Evolutionary conservation across 805 yeast genomes (phyloP).

Genomic region (Kazachstania kunashirensis): DNA sequence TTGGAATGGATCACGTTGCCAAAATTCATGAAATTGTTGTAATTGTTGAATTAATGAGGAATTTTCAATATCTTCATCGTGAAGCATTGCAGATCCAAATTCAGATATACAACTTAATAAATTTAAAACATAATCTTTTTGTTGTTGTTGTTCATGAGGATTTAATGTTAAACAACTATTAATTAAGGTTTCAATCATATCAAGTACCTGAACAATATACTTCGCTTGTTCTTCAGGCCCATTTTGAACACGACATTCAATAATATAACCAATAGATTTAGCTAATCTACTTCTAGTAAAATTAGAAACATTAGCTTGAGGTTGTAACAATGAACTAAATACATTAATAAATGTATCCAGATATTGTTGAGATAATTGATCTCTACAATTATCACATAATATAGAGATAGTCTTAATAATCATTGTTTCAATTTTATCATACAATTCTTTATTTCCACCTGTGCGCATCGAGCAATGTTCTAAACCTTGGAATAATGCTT

Average conservation of each 20-base stretch:
- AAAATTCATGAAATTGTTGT: slow-evolving; percentile 32
- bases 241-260: slow-evolving; percentile 37
- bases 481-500: slow-evolving; percentile 23
- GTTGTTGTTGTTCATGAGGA: slow-evolving; percentile 10
- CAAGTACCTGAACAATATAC: slow-evolving; percentile 29
- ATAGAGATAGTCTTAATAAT: slow-evolving; percentile 22
- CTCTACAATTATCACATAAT: slow-evolving; percentile 25
- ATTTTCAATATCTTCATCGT: slow-evolving; percentile 38
- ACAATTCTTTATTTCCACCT: slow-evolving; percentile 7
- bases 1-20: slow-evolving; percentile 40
- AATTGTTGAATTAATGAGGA: slow-evolving; percentile 13
- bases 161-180: slow-evolving; percentile 6
- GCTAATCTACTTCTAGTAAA: slow-evolving; percentile 42
- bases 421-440: slow-evolving; percentile 24
- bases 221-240: slow-evolving; percentile 38
- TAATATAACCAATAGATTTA: slow-evolving; percentile 52
- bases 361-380: slow-evolving; percentile 17
- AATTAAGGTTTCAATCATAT: slow-evolving; percentile 23
- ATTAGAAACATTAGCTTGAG: slow-evolving; percentile 21
- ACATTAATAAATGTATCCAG: slow-evolving; percentile 19
- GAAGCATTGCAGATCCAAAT: slow-evolving; percentile 58
- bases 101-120: slow-evolving; percentile 56
- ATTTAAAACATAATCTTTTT: slow-evolving; percentile 42
- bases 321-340: slow-evolving; percentile 28
- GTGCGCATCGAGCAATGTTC: slow-evolving; percentile 15